A percentile compares a stretch with the other conserved stretches of the same genome.
phyloP scores from a whole-genome alignment of 129 eudicot species.

The carrot (Daucus carota) region DNA sequence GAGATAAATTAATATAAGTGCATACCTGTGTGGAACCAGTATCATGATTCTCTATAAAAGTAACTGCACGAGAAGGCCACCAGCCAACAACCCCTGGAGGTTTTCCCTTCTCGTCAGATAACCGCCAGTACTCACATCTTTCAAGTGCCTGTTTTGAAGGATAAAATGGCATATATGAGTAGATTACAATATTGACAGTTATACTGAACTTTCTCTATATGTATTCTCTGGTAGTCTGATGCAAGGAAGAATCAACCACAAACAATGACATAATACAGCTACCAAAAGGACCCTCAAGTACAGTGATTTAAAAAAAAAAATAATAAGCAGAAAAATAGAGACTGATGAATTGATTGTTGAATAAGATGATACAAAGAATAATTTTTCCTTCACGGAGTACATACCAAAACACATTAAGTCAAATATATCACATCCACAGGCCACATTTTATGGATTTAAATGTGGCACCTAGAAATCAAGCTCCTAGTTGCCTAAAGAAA shows the following conservation, averaged over 20 bases:
- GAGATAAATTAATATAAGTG: not conserved
- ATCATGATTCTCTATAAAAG: constrained; percentile 99
- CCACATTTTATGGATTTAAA: not conserved
- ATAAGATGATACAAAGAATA: not conserved
- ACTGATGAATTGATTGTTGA: too few species aligned
- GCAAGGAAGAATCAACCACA: not conserved
- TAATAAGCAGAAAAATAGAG: not conserved
- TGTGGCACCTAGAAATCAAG: not conserved
- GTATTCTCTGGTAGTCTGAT: not conserved
- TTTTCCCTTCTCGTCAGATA: constrained; percentile 77
- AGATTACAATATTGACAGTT: not conserved
- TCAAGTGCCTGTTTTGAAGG: constrained; percentile 60
- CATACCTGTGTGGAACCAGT: constrained; percentile 98
- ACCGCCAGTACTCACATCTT: constrained; percentile 93
- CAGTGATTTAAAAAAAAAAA: too few species aligned
- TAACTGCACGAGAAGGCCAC: constrained; percentile 99
- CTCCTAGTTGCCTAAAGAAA: not conserved
- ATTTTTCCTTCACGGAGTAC: not conserved
- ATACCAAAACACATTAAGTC: not conserved
- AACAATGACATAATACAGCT: not conserved
- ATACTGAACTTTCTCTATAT: not conserved
- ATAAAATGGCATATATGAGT: not conserved
- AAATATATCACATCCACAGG: not conserved
- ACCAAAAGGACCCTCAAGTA: not conserved
- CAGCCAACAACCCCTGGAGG: constrained; percentile 99